These are phyloP conservation scores for Colletotrichum nymphaeae DNA, from an alignment of 2,329 filamentous ascomycete genomes.

Conservation along the genomic window DNA sequence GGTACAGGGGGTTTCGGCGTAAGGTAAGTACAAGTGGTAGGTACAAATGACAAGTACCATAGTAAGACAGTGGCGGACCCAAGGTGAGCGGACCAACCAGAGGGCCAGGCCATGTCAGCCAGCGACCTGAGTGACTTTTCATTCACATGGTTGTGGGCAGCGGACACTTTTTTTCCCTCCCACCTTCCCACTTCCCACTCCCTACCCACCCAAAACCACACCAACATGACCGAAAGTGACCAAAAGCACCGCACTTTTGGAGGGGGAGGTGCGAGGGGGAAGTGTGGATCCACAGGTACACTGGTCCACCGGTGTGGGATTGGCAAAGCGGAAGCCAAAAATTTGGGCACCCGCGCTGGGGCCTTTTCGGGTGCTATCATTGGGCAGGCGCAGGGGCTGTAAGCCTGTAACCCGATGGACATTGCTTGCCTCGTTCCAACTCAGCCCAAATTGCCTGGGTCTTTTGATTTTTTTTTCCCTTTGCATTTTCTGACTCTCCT, in stretches of 20 bases:
- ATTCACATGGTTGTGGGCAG: slow-evolving; percentile 19
- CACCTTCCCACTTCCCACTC: not conserved
- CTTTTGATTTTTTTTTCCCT: not conserved
- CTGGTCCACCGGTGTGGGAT: not conserved
- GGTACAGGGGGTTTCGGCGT: not conserved
- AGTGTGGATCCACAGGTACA: not conserved
- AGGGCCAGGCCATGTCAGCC: slow-evolving; percentile 23
- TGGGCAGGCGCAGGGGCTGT: slow-evolving; percentile 34
- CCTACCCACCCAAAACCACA: not conserved
- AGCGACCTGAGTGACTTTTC: slow-evolving; percentile 27
- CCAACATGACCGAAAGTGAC: too few species aligned
- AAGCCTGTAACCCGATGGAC: not conserved
- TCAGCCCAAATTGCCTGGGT: slow-evolving; percentile 31
- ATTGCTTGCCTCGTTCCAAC: slow-evolving; percentile 21
- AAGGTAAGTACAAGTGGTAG: not conserved
- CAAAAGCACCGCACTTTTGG: not conserved
- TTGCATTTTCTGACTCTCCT: not conserved
- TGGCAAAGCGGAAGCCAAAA: slow-evolving; percentile 34
- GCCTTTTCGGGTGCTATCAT: slow-evolving; percentile 9
- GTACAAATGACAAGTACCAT: not conserved
- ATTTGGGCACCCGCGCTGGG: slow-evolving; percentile 33
- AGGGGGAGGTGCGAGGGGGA: not conserved
- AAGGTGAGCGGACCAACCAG: slow-evolving; percentile 25
- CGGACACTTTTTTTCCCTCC: not conserved
- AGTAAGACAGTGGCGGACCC: not conserved